Conservation (phyloP, 2,329 filamentous ascomycete genomes). For the Diaporthe helianthi region DNA sequence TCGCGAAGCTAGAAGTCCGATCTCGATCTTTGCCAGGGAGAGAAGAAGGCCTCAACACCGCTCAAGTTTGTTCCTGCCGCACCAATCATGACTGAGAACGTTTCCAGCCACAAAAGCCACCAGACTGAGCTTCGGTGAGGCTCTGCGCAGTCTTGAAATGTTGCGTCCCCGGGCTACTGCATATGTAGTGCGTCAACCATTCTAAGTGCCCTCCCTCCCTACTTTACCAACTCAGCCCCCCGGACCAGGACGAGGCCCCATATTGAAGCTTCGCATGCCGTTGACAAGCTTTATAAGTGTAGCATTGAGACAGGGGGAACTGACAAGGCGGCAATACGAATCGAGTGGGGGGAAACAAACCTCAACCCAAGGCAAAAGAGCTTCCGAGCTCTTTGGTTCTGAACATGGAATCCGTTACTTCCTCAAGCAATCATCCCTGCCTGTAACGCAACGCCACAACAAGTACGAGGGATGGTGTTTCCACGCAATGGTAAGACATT, state of each 20-base stretch:
- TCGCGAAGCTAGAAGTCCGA: not conserved
- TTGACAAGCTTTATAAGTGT: conserved; percentile 23
- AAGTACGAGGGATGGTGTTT: conserved; percentile 18
- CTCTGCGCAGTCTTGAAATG: conserved; percentile 10
- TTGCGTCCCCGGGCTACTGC: not conserved
- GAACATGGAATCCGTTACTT: not conserved
- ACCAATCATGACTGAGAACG: conserved; percentile 4
- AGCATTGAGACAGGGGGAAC: not conserved
- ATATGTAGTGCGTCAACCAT: not conserved
- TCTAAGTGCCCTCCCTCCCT: too few relatives aligned
- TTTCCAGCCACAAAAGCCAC: conserved; percentile 15
- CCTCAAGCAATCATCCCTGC: conserved; percentile 8
- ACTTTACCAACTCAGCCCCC: not conserved
- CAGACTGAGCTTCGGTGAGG: conserved; percentile 5
- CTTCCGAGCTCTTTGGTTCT: conserved; percentile 6
- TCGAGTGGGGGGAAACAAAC: not conserved
- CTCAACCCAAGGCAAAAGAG: not conserved
- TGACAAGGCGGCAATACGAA: not conserved
- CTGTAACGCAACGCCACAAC: conserved; percentile 8
- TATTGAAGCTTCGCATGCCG: conserved; percentile 9
- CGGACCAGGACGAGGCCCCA: conserved; percentile 1
- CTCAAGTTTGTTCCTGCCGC: not conserved
- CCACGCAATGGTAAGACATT: conserved; percentile 23
- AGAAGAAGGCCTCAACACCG: not conserved
- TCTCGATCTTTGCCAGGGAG: not conserved